Evolutionary conservation across 2,329 filamentous ascomycete genomes (phyloP), one percentile per base, ranked within the genome.

Genomic region (Berkeleyomyces basicola): DNA sequence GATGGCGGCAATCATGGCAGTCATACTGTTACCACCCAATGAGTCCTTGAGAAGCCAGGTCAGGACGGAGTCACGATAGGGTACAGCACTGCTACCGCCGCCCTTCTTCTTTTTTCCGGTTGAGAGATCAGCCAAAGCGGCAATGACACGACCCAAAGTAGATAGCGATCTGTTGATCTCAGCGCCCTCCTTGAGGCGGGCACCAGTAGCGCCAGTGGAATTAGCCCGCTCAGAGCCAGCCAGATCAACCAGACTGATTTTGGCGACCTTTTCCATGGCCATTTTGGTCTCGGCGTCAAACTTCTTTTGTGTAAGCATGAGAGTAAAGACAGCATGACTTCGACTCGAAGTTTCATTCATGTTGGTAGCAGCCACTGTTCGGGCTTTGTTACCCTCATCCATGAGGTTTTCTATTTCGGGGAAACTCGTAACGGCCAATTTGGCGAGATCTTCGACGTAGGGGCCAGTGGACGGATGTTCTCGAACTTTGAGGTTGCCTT

Each of bases 311-410:
- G 90, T 96, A 57, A 99, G 78, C 70, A 92, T 97, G 61, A 99
- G 78, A 23, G 95, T 99, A 72, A 99, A 99, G 60, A 99, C 95
- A 47, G 93, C 93, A 74, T 99, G 93, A 72, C 92, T 97, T 78
- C 93, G 86, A 81, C 90, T 96, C 65, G 90, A 96, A 0, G 95
- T 99, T 74, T 97, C 93, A 78, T 99, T 99, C 93, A 99, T 99
- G 80, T 97, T 99, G 46, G 93, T 99, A 6, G 93, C 93, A 2
- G 93, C 93, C 46, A 99, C 93, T 0, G 93, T 99, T 78, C 93
- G 82, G 42, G 93, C 93, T 75, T 99, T 99, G 78, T 99, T 99
- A 70, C 93, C 93, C 75, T 97, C 92, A 71, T 99, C 93, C 93
- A 99, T 99, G 69, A 99, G 77, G 71, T 96, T 86, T 70, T 99